A percentile compares a stretch with the other conserved stretches of the same genome.
phyloP scores from a whole-genome alignment of 2,329 filamentous ascomycete species.

The Penicillium hordei region DNA sequence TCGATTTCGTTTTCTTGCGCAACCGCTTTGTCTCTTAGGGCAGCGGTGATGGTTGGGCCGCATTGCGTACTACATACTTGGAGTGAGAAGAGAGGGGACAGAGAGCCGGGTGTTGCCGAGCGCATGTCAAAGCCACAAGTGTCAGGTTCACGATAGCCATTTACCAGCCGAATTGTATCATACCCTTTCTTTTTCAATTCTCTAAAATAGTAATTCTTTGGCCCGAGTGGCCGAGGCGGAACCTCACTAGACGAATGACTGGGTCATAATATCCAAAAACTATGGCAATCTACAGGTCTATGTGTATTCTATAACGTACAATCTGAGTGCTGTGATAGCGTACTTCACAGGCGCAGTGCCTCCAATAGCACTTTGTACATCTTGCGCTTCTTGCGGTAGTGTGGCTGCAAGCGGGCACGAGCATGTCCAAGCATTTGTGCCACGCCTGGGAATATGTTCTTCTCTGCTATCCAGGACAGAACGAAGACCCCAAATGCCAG shows the following conservation, averaged over 20 bases:
- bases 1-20: conserved; percentile 4
- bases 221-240: not conserved
- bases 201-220: not conserved
- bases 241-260: not conserved
- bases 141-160: conserved; percentile 5
- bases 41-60: not conserved
- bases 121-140: conserved; percentile 1
- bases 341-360: conserved; percentile 51
- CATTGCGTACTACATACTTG: conserved; percentile 3
- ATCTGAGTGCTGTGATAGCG: not conserved
- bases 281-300: conserved; percentile 13
- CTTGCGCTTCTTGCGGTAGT: conserved; percentile 74
- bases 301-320: conserved; percentile 12
- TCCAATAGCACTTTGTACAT: conserved; percentile 81
- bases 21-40: not conserved
- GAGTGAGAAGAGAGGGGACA: not conserved
- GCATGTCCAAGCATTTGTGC: conserved; percentile 65
- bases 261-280: not conserved
- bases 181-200: conserved; percentile 21
- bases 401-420: conserved; percentile 57
- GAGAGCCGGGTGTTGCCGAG: not conserved
- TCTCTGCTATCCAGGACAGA: conserved; percentile 70
- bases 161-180: conserved; percentile 24
- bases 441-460: conserved; percentile 65
- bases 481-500: conserved; percentile 70